Base-by-base conservation (phyloP, 129 eudicot species). In the Arctium lappa region DNA sequence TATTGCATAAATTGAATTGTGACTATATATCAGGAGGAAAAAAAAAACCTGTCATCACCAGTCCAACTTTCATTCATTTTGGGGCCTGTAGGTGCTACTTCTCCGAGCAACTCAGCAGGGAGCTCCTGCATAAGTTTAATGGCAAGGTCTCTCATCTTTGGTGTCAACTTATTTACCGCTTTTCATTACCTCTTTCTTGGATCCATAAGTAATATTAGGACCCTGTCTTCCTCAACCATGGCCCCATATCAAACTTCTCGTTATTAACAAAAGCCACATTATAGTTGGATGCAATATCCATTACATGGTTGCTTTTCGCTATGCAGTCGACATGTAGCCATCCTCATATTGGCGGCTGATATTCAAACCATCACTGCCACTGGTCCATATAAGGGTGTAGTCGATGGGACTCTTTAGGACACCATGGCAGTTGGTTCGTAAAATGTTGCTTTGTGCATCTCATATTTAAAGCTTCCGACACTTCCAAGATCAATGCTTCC, bases 381-480 rank as follows among this genome's bases (percentile, higher is more conserved):
- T 88, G 6, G 82, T 80, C 91, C 89, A 89, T 3, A 87, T 50
- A 74, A 89, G 93, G 6, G 72, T 76, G 70, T 82, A 90, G 44
- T 84, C 85, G 22, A 69, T 16, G 33, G 93, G 91, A 33, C n/a
- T 32, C 15, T n/a, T 53, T 37, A 90, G 74, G 53, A 9, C 53
- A 44, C 10, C 10, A 44, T 8, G 2, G 53, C 27, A 22, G 27
- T 22, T 22, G 27, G 27, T 22, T 22, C 27, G 27, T 22, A 22
- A 22, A 22, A 22, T 22, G 27, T 22, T 22, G 27, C 27, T 22
- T 22, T 22, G 27, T 22, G 27, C 27, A 22, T 22, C 27, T 22
- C 27, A 22, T 22, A 22, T 22, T 22, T 22, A 22, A 22, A 22
- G 27, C 27, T 22, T 22, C 27, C 27, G 27, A 22, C 27, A 22